Base-by-base conservation (phyloP, 345 rosid genomes). In the Citrus inodora region DNA sequence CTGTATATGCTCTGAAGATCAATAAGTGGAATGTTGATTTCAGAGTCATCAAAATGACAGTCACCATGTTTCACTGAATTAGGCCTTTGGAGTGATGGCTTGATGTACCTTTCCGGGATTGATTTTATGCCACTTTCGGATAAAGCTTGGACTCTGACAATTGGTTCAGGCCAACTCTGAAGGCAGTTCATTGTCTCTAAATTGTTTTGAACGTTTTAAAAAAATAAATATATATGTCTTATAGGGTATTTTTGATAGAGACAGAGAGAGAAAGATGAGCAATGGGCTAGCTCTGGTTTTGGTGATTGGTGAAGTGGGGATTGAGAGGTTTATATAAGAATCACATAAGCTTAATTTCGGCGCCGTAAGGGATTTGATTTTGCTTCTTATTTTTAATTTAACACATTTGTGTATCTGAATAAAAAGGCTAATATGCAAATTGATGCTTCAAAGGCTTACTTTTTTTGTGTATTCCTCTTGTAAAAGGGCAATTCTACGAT, bases 81-180 rank as follows among this genome's bases (percentile, higher is more conserved):
- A 2, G 98, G 94, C 77, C 98, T 79, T 21, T 92, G 90, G 4
- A 67, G 64, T 0, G 72, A 24, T 2, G 94, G 97, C 75, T 93
- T 95, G 67, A 95, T 72, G 73, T 92, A 95, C 7, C 89, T 84
- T 19, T 73, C 78, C 1, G 98, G 98, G 75, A 95, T 88, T 25
- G 79, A 38, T 64, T 71, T 56, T 6, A 86, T 25, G 80, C 96
- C 90, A 28, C 88, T 90, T 55, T 90, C 88, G 37, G 98, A 90
- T 66, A 93, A 81, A 81, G 93, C 87, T 79, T 93, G 97, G 72
- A 93, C 98, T n/a, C 94, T 89, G 63, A 93, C 92, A 25, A 95
- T 73, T 1, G 98, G 98, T 82, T 95, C 98, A 19, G 98, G 98
- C 98, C 98, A 95, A 48, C 85, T 86, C 56, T 82, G 87, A 25